Base-by-base conservation (phyloP, 208 protist species). In the Borovskyia barvae region DNA sequence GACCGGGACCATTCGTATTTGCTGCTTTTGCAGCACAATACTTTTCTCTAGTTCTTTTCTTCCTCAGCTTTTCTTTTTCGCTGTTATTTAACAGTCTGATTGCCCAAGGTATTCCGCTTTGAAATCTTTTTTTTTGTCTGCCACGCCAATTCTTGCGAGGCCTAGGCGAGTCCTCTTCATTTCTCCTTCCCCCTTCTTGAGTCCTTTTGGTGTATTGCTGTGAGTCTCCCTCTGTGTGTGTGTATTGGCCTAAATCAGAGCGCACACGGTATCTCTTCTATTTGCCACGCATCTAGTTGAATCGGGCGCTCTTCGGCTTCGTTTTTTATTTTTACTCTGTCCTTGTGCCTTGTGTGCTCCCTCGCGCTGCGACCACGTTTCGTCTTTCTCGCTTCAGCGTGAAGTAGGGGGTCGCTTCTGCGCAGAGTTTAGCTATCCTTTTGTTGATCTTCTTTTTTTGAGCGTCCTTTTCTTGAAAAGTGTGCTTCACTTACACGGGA, bases 391-490 rank as follows among this genome's bases (percentile, higher is more conserved):
- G n/a, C n/a, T n/a, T n/a, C n/a, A n/a, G n/a, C n/a, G n/a, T n/a
- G n/a, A n/a, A n/a, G n/a, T n/a, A n/a, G n/a, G n/a, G n/a, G n/a
- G n/a, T n/a, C n/a, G n/a, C n/a, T n/a, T n/a, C n/a, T n/a, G n/a
- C n/a, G n/a, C n/a, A n/a, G n/a, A n/a, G n/a, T n/a, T n/a, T n/a
- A n/a, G n/a, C 19, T 5, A 49, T 22, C 32, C 33, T 50, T 52
- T 51, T 43, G 0, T 25, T 55, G 15, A 12, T 41, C 5, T 33
- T 59, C 60, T 57, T 57, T 59, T 52, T 67, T 59, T 67, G 5
- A 50, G 3, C 29, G 29, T 7, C 25, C 35, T 17, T 5, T 7
- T 22, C 11, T 15, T 28, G 28, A 50, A 20, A 55, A 41, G 22
- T 7, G 28, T 5, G 24, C 17, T 25, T n/a, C 17, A 14, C 17